phyloP scores from a whole-genome alignment of 495 filamentous ascomycete genomes.

The Xylaria nigripes region DNA sequence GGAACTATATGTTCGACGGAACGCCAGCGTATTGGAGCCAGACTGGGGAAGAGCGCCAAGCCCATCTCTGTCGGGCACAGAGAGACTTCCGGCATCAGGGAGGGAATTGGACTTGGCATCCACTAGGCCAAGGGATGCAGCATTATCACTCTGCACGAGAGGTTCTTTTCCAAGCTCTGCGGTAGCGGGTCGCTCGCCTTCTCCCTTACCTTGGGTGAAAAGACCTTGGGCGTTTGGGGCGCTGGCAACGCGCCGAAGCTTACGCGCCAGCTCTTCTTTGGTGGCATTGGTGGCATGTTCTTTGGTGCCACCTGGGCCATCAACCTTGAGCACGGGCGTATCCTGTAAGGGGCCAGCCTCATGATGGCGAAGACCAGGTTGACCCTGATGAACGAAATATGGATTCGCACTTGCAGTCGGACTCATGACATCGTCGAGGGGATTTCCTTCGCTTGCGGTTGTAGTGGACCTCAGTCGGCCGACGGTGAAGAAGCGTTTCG shows the following conservation, averaged over 20 bases:
- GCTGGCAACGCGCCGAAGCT: slow-evolving; percentile 85
- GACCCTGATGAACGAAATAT: slow-evolving; percentile 95
- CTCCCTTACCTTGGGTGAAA: slow-evolving; percentile 58
- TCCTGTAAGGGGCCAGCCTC: slow-evolving; percentile 97
- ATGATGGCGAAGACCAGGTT: slow-evolving; percentile 84
- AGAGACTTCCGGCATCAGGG: slow-evolving; percentile 22
- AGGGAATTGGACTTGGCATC: slow-evolving; percentile 29
- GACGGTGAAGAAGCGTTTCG: slow-evolving; percentile 66
- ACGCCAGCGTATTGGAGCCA: slow-evolving; percentile 51
- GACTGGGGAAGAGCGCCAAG: slow-evolving; percentile 42
- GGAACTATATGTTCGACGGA: slow-evolving; percentile 94
- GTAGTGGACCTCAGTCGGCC: slow-evolving; percentile 74
- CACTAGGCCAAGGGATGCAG: slow-evolving; percentile 48
- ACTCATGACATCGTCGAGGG: slow-evolving; percentile 77
- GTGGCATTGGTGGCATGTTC: slow-evolving; percentile 67
- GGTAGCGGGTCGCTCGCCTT: slow-evolving; percentile 64
- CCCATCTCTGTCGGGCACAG: slow-evolving; percentile 32
- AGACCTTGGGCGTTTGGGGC: slow-evolving; percentile 95
- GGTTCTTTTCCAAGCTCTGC: slow-evolving; percentile 75
- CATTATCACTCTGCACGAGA: slow-evolving; percentile 48
- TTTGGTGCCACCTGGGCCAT: slow-evolving; percentile 53
- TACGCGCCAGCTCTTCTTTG: slow-evolving; percentile 88
- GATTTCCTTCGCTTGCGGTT: slow-evolving; percentile 88
- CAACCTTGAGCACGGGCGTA: slow-evolving; percentile 68
- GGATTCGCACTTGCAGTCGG: slow-evolving; percentile 94